Evolutionary conservation across 2,329 filamentous ascomycete genomes (phyloP), one percentile per base, ranked within the genome.

Genomic region (Monilinia polystroma): DNA sequence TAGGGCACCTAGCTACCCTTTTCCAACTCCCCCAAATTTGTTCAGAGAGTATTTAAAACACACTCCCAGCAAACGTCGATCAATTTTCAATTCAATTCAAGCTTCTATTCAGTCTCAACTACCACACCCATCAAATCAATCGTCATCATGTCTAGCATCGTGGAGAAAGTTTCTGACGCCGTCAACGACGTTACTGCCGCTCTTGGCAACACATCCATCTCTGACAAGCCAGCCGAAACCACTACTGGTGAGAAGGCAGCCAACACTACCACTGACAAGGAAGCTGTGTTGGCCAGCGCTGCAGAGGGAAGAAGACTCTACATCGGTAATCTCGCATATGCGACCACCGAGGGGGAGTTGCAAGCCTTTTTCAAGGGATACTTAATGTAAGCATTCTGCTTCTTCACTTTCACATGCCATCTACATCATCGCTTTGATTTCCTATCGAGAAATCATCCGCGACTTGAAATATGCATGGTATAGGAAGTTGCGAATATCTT

Each of bases 271-370:
- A 80, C 89, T 77, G 86, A 90, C 82, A 90, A 92, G 79, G 93
- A 97, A 81, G 93, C 93, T 81, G 93, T 95, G 79, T 90, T 95
- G 81, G 92, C 93, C 83, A 97, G 93, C 84, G 95, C 95, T 81
- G 93, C 94, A 82, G 95, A 99, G 87, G 94, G 95, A 81, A 92
- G 95, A 85, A 92, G 95, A 85, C 90, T 99, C 78, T 99, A 99
- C 85, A 98, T 99, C 85, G 95, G 95, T 86, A 99, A 99, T 87
- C 91, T 99, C 88, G 95, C 95, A 78, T 99, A 99, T 82, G 93
- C 94, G 90, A 98, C 95, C 89, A 97, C 93, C 81, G 95, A 98
- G 91, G 95, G 91, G 90, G 93, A 97, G 90, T 92, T 99, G 87
- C 97, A 96, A 87, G 91, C 95, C 77, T 99, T 99, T 88, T 99